phyloP scores from a whole-genome alignment of 2,329 filamentous ascomycete species.

The Pseudovirgaria hyperparasitica region DNA sequence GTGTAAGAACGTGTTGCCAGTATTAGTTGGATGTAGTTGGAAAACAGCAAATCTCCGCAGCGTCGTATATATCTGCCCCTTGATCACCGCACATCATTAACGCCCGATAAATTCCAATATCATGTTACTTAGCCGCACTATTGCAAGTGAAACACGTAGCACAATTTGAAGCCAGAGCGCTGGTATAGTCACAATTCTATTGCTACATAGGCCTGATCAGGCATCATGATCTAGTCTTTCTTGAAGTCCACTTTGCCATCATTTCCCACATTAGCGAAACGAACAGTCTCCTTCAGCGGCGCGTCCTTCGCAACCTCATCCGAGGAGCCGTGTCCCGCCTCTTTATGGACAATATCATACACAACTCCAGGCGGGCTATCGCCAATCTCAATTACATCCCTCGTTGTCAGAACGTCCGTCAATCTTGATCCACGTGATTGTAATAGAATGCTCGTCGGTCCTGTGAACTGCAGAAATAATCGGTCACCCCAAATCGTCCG shows the following conservation, averaged over 20 bases:
- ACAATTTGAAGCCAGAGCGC: too few species aligned
- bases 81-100: too few species aligned
- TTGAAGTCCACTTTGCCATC: conserved; percentile 6
- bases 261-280: conserved; percentile 3
- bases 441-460: conserved; percentile 73
- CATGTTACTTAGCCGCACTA: too few species aligned
- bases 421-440: conserved; percentile 75
- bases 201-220: background rate
- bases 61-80: too few species aligned
- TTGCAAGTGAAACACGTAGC: too few species aligned
- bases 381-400: conserved; percentile 83
- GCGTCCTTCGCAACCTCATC: background rate
- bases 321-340: conserved; percentile 10
- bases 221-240: conserved; percentile 1
- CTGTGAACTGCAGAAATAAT: conserved; percentile 81
- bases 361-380: conserved; percentile 63
- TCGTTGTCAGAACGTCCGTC: conserved; percentile 61
- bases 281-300: conserved; percentile 2
- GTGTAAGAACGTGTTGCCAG: too few species aligned
- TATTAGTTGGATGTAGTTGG: too few species aligned
- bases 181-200: too few species aligned
- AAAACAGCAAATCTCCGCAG: too few species aligned
- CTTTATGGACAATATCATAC: conserved; percentile 38
- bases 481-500: conserved; percentile 88
- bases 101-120: too few species aligned